A percentile compares a stretch with the other conserved stretches of the same genome.
Evolutionary conservation across 345 rosid genomes (phyloP).

Genomic region (Gossypium mustelinum): DNA sequence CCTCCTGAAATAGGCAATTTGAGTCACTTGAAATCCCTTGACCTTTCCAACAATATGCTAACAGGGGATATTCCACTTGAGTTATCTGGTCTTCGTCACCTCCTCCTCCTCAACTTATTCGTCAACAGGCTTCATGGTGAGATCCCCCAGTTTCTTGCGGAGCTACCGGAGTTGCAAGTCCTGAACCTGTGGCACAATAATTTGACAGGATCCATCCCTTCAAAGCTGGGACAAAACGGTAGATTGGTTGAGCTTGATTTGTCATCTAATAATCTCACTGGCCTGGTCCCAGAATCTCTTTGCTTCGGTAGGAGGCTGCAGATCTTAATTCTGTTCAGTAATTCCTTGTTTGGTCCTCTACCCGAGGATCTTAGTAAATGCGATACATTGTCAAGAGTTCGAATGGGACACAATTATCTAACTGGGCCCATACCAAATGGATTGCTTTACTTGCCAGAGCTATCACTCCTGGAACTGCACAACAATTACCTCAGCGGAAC

Average conservation of each 20-base stretch:
- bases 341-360: slow-evolving; percentile 80
- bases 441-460: slow-evolving; percentile 60
- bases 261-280: slow-evolving; percentile 88
- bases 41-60: slow-evolving; percentile 74
- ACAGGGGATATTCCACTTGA: slow-evolving; percentile 73
- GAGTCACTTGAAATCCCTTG: slow-evolving; percentile 58
- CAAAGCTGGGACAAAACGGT: slow-evolving; percentile 66
- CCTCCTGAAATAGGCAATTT: slow-evolving; percentile 73
- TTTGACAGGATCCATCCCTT: slow-evolving; percentile 80
- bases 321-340: slow-evolving; percentile 67
- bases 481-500: slow-evolving; percentile 60
- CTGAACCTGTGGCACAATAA: slow-evolving; percentile 82
- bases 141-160: slow-evolving; percentile 62
- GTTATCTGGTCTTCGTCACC: slow-evolving; percentile 52
- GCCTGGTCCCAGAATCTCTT: slow-evolving; percentile 51
- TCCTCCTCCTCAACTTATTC: slow-evolving; percentile 68
- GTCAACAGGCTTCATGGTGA: slow-evolving; percentile 75
- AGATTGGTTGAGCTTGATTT: slow-evolving; percentile 60
- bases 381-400: slow-evolving; percentile 52
- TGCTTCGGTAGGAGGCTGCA: slow-evolving; percentile 50
- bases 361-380: slow-evolving; percentile 72
- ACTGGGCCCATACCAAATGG: slow-evolving; percentile 68
- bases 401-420: slow-evolving; percentile 77
- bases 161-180: slow-evolving; percentile 50
- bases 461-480: slow-evolving; percentile 72